Conservation (phyloP, 108 stramenopile genomes). For the Heterococcus sp. region DNA sequence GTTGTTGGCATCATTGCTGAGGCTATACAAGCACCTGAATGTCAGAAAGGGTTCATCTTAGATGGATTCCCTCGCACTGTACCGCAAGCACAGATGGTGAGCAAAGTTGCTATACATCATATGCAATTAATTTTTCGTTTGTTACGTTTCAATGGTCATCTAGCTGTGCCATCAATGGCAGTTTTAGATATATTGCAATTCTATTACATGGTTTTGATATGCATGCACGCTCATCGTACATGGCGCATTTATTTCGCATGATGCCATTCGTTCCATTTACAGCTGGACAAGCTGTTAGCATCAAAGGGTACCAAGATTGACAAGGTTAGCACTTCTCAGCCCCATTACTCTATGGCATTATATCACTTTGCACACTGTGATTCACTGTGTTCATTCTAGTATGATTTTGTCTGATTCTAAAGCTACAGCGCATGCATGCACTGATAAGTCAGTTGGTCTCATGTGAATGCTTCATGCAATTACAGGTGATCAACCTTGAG, state of each 20-base stretch:
- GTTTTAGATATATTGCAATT: background rate
- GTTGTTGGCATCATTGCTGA: constrained; percentile 72
- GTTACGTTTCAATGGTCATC: too few relatives aligned
- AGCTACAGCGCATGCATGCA: too few relatives aligned
- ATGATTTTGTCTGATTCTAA: too few relatives aligned
- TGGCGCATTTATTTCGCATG: too few relatives aligned
- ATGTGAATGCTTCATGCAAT: too few relatives aligned
- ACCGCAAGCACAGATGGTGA: constrained; percentile 67
- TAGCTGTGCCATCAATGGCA: too few relatives aligned
- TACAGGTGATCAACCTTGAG: too few relatives aligned
- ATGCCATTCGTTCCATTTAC: background rate
- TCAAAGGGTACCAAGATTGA: constrained; percentile 38
- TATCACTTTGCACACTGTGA: too few relatives aligned
- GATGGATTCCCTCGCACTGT: constrained; percentile 97
- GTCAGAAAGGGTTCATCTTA: constrained; percentile 92
- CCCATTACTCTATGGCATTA: too few relatives aligned
- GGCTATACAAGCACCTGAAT: constrained; percentile 77
- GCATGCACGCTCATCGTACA: background rate
- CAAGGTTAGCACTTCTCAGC: constrained; percentile 29
- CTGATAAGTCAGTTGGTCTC: too few relatives aligned
- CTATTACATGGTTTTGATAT: background rate
- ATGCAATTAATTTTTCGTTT: too few relatives aligned
- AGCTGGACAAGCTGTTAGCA: constrained; percentile 86
- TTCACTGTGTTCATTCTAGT: too few relatives aligned
- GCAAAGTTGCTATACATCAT: background rate